phyloP scores from a whole-genome alignment of 257 asterid species.

The Verbena officinalis region DNA sequence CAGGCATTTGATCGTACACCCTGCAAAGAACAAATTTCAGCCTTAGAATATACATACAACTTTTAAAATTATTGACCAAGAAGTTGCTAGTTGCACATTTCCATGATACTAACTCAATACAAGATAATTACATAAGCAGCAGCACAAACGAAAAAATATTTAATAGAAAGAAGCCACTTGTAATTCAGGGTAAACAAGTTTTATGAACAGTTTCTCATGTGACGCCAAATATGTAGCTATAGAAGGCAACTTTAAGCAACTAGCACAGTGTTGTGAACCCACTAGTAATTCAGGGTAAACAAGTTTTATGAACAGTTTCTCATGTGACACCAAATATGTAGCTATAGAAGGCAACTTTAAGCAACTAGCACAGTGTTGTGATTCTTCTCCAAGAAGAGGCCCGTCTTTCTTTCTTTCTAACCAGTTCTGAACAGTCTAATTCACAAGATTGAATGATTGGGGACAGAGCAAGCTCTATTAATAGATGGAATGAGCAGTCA shows the following conservation, averaged over 20 bases:
- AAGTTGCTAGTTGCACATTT: neutral
- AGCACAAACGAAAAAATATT: too few relatives aligned
- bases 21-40: conserved; percentile 40
- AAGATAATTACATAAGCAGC: neutral
- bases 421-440: neutral
- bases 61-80: neutral
- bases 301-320: too few relatives aligned
- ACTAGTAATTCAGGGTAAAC: neutral
- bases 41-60: neutral
- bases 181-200: neutral
- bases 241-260: conserved; percentile 2
- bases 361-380: too few relatives aligned
- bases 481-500: neutral
- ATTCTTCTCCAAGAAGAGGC: conserved; percentile 5
- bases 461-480: neutral
- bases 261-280: too few relatives aligned
- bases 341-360: conserved; percentile 4
- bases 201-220: too few relatives aligned
- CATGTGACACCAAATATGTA: neutral
- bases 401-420: conserved; percentile 1
- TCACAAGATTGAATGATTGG: neutral
- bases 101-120: neutral
- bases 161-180: neutral
- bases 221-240: neutral
- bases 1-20: conserved; percentile 98